Evolutionary conservation across 2,329 filamentous ascomycete species (phyloP).

Genomic region (Corinectria fuckeliana): DNA sequence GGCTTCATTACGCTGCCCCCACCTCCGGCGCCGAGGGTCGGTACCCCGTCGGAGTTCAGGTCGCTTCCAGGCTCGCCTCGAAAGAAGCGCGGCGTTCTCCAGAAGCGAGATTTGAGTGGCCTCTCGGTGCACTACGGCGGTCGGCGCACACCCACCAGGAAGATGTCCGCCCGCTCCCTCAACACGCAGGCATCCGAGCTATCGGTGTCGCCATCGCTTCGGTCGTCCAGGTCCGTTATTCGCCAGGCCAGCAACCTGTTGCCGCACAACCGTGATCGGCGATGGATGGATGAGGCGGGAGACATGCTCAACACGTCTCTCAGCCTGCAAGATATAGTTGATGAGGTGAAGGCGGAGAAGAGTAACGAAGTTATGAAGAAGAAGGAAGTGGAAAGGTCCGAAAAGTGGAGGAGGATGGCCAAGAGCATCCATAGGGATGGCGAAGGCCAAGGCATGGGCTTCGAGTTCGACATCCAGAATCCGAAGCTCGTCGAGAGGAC

Average conservation of each 20-base stretch:
- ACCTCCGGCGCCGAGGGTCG: constrained; percentile 50
- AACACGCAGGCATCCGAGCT: constrained; percentile 62
- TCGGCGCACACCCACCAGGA: constrained; percentile 57
- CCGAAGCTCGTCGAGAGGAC: constrained; percentile 89
- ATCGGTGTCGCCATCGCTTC: constrained; percentile 55
- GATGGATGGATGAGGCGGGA: constrained; percentile 69
- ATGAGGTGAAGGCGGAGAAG: constrained; percentile 61
- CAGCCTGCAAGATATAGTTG: constrained; percentile 60
- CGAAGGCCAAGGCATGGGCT: constrained; percentile 64
- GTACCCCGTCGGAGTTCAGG: constrained; percentile 50
- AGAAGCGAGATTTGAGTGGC: constrained; percentile 44
- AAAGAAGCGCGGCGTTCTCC: constrained; percentile 52
- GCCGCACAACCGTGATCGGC: constrained; percentile 66
- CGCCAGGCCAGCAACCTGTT: constrained; percentile 65
- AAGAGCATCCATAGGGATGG: constrained; percentile 58
- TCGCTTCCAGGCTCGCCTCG: constrained; percentile 54
- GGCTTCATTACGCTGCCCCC: constrained; percentile 66
- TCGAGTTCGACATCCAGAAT: constrained; percentile 79
- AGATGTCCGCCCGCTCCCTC: constrained; percentile 64
- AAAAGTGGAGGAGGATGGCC: constrained; percentile 74
- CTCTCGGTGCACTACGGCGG: constrained; percentile 50
- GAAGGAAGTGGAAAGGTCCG: constrained; percentile 67
- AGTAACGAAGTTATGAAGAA: constrained; percentile 63
- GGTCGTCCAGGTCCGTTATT: constrained; percentile 61
- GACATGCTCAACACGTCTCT: constrained; percentile 69